Conservation (phyloP, 768 basidiomycete genomes). For the Kwoniella heveanensis region DNA sequence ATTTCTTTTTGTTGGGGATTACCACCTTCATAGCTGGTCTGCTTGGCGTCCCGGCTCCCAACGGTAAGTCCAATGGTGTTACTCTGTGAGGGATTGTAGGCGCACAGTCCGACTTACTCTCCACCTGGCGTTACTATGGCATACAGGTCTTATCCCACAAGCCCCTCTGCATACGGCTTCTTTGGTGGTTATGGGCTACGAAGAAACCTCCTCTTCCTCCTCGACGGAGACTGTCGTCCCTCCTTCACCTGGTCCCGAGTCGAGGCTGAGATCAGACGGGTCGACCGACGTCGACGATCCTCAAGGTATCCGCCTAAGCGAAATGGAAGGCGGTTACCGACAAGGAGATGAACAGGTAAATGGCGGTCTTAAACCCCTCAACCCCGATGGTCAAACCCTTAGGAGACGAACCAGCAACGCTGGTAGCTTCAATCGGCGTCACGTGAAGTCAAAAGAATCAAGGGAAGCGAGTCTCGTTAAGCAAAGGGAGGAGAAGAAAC, state of each 20-base stretch:
- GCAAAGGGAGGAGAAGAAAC: slow-evolving; percentile 24
- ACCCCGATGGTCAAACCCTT: not conserved
- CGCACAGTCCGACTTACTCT: too few species aligned
- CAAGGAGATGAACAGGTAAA: not conserved
- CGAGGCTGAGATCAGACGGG: slow-evolving; percentile 2
- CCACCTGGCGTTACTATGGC: too few species aligned
- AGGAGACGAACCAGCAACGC: slow-evolving; percentile 15
- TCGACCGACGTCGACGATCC: slow-evolving; percentile 2
- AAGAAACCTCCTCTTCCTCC: slow-evolving; percentile 29
- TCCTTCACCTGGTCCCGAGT: slow-evolving; percentile 3
- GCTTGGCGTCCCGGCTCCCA: slow-evolving; percentile 54
- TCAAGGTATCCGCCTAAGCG: slow-evolving; percentile 16
- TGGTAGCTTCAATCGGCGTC: not conserved
- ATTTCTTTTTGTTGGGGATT: slow-evolving; percentile 87
- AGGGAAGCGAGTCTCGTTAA: not conserved
- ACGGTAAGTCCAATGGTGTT: slow-evolving; percentile 29
- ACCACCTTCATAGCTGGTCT: slow-evolving; percentile 73
- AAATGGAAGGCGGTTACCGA: slow-evolving; percentile 31
- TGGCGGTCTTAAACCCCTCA: not conserved
- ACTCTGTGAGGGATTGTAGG: too few species aligned
- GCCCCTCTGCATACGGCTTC: slow-evolving; percentile 92
- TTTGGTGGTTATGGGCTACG: slow-evolving; percentile 67
- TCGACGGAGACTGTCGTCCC: slow-evolving; percentile 22
- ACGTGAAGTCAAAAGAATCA: not conserved
- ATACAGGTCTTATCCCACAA: slow-evolving; percentile 59